Conservation (phyloP, 495 filamentous ascomycete genomes). For the Aspergillus cavernicola region DNA sequence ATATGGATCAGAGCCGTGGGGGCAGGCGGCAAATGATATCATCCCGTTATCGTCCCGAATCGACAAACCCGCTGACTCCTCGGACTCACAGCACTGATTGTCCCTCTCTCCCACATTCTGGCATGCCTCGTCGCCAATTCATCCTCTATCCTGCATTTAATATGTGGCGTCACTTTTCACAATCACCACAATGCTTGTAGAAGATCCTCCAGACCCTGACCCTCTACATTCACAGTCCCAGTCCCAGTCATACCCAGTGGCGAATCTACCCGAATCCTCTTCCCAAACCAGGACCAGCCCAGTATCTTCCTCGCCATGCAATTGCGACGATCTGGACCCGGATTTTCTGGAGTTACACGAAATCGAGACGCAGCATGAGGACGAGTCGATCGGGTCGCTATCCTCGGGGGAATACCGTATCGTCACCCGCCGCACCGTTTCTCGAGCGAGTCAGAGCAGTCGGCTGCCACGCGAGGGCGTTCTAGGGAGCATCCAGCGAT, state of each 20-base stretch:
- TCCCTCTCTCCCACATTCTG: neutral
- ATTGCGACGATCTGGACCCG: conserved; percentile 20
- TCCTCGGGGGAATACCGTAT: conserved; percentile 38
- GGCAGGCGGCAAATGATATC: too few species aligned
- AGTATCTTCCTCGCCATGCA: conserved; percentile 3
- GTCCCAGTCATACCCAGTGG: neutral
- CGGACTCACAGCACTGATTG: neutral
- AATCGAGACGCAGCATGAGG: conserved; percentile 29
- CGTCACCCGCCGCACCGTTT: conserved; percentile 23
- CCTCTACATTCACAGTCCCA: neutral
- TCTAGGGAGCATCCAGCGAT: conserved; percentile 25
- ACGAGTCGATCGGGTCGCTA: conserved; percentile 26
- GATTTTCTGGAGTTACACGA: conserved; percentile 36
- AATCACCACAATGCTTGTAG: neutral
- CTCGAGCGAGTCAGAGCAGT: conserved; percentile 18
- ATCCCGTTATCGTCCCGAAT: too few species aligned
- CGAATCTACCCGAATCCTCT: neutral
- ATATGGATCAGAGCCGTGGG: too few species aligned
- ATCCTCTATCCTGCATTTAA: neutral
- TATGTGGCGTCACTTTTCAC: neutral
- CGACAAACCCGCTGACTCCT: neutral
- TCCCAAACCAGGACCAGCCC: neutral
- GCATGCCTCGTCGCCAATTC: too few species aligned
- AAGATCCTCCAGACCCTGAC: neutral
- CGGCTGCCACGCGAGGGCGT: conserved; percentile 21